phyloP scores from a whole-genome alignment of 2,329 filamentous ascomycete species.

The Dothiorella sarmentorum region DNA sequence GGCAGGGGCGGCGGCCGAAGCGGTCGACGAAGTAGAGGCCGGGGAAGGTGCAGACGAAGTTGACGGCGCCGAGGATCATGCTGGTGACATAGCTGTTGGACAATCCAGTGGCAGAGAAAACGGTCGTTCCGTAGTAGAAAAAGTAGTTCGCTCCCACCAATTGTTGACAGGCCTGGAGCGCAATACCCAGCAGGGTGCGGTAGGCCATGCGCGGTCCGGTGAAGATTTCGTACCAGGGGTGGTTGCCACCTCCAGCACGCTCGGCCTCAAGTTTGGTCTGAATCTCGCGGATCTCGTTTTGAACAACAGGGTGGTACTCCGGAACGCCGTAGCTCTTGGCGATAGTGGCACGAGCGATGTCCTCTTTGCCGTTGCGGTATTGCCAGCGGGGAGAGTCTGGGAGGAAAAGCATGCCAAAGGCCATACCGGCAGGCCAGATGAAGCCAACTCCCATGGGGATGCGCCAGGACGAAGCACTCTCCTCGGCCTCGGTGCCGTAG shows the following conservation, averaged over 20 bases:
- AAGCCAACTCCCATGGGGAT: slow-evolving; percentile 61
- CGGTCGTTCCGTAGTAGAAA: slow-evolving; percentile 39
- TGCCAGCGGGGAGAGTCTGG: slow-evolving; percentile 58
- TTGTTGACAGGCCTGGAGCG: slow-evolving; percentile 75
- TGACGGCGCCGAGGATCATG: slow-evolving; percentile 48
- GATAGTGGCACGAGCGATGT: slow-evolving; percentile 51
- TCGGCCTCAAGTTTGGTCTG: slow-evolving; percentile 53
- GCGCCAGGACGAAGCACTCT: slow-evolving; percentile 55
- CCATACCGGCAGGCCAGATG: slow-evolving; percentile 54
- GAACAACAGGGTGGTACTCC: slow-evolving; percentile 53
- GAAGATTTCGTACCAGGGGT: slow-evolving; percentile 66
- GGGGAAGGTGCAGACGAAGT: slow-evolving; percentile 47
- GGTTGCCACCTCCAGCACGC: slow-evolving; percentile 43
- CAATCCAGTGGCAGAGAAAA: slow-evolving; percentile 22
- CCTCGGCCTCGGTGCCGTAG: slow-evolving; percentile 51
- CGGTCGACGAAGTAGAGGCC: slow-evolving; percentile 49
- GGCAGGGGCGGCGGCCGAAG: slow-evolving; percentile 46
- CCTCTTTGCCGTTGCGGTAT: slow-evolving; percentile 53
- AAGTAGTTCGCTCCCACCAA: slow-evolving; percentile 53
- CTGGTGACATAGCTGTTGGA: slow-evolving; percentile 44
- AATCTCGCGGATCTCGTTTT: slow-evolving; percentile 54
- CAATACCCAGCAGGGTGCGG: slow-evolving; percentile 60
- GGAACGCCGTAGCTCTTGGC: slow-evolving; percentile 54
- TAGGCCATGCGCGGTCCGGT: slow-evolving; percentile 64
- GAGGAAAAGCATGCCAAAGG: slow-evolving; percentile 52